A percentile compares a stretch with the other conserved stretches of the same genome.
Conservation (phyloP, 352 stramenopile species). For the Globisporangium polare region DNA sequence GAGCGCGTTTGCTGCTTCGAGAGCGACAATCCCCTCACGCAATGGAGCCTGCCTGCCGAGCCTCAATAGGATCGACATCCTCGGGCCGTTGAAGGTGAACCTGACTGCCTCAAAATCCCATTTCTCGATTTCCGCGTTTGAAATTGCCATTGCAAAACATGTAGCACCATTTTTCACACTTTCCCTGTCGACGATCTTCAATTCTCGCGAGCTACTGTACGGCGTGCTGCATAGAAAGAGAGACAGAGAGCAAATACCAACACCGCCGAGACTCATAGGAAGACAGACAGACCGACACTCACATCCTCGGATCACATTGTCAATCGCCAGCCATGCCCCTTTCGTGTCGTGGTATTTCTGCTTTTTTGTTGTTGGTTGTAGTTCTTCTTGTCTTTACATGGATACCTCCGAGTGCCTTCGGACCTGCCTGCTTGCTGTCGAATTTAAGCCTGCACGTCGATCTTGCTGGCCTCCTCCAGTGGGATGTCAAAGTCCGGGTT, state of each 20-base stretch:
- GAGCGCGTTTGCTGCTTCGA: background rate
- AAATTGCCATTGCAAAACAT: background rate
- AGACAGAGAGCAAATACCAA: background rate
- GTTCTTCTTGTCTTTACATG: slow-evolving; percentile 15
- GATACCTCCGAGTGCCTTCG: slow-evolving; percentile 1
- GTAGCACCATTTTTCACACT: background rate
- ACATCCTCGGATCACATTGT: background rate
- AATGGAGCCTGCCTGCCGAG: background rate
- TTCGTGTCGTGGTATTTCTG: slow-evolving; percentile 6
- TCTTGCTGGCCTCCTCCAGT: slow-evolving; percentile 63
- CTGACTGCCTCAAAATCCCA: background rate
- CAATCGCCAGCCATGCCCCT: slow-evolving; percentile 2
- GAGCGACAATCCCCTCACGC: background rate
- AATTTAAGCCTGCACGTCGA: slow-evolving; percentile 12
- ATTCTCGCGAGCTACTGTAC: background rate
- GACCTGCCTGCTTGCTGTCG: background rate
- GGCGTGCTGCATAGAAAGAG: no score
- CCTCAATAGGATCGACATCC: background rate
- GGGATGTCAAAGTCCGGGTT: slow-evolving; percentile 85
- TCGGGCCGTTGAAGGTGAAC: background rate
- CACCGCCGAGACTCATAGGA: background rate
- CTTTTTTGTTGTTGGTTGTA: slow-evolving; percentile 2
- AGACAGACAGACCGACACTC: background rate
- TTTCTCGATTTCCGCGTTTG: background rate
- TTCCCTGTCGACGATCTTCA: background rate